Conservation (phyloP, 2,329 filamentous ascomycete species). For the Gremmenia infestans region DNA sequence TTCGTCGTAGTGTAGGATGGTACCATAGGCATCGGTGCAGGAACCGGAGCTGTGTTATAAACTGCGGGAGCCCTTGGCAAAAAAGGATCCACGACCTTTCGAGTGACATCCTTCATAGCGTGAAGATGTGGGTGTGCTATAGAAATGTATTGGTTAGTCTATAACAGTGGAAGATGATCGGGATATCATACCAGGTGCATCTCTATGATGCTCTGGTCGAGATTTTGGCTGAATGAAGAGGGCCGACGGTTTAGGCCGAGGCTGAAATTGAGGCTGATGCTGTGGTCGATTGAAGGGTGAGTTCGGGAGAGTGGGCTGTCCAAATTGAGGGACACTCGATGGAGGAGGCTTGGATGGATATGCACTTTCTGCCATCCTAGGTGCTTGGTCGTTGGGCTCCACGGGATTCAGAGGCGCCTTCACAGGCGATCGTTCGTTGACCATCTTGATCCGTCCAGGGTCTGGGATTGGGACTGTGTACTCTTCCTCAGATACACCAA, state of each 20-base stretch:
- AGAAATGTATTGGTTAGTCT: neutral
- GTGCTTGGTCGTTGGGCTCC: constrained; percentile 20
- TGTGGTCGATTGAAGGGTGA: constrained; percentile 25
- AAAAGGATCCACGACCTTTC: constrained; percentile 24
- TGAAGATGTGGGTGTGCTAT: constrained; percentile 28
- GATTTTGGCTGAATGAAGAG: constrained; percentile 31
- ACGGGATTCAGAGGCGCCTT: constrained; percentile 25
- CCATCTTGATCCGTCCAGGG: constrained; percentile 23
- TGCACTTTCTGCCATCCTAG: constrained; percentile 6
- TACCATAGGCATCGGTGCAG: constrained; percentile 19
- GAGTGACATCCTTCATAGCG: constrained; percentile 24
- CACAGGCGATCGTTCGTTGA: constrained; percentile 31
- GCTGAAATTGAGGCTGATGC: constrained; percentile 7
- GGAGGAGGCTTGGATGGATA: constrained; percentile 7
- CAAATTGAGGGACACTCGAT: constrained; percentile 27
- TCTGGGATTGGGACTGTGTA: neutral
- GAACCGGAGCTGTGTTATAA: constrained; percentile 19
- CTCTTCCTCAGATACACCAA: constrained; percentile 13
- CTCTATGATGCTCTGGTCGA: constrained; percentile 29
- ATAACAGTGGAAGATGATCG: no score
- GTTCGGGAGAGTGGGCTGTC: constrained; percentile 28
- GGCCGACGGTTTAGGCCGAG: constrained; percentile 20
- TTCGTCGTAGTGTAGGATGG: constrained; percentile 27
- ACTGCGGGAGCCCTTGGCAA: constrained; percentile 24
- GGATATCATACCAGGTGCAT: constrained; percentile 18